Base-by-base conservation (phyloP, 1,139 yeast genomes). In the Yamadazyma siamensis region DNA sequence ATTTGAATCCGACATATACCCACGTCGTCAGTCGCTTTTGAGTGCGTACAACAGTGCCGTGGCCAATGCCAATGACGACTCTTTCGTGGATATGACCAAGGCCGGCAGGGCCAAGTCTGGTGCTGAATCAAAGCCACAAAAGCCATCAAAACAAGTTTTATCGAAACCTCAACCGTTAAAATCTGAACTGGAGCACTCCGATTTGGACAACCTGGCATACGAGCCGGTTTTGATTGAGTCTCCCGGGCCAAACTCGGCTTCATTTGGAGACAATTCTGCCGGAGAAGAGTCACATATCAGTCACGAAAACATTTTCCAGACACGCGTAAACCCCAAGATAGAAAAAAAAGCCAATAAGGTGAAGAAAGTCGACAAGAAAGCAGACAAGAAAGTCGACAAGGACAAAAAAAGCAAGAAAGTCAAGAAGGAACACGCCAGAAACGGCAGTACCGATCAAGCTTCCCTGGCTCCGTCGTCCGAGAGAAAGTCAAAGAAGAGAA, bases 1-100 rank as follows among this genome's bases (percentile, higher is more conserved):
- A 5, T 84, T 79, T 50, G 56, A 66, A 12, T 50, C 58, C 3
- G 51, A 75, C n/a, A 61, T 84, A 26, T 49, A 52, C 9, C 67
- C 75, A 1, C 54, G 59, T 9, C 59, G 75, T 2, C 45, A 49
- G 0, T 40, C 48, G 24, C 47, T 72, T 23, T 49, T 69, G 28
- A 44, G 38, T 7, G 43, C 41, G 9, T 42, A 41, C 33, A 38
- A 41, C 12, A 21, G 29, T 8, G 43, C 46, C 5, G 26, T 38
- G 4, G 29, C 34, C 14, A 53, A 48, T 25, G 46, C 51, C 8
- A 51, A 49, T 23, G 59, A 52, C 26, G 49, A 46, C 13, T 56
- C 52, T 4, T 56, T 61, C 26, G 44, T 53, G 24, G 41, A 45
- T 32, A 51, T 50, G 38, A 34, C 39, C 9, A 25, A 10, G 20